A percentile compares a stretch with the other conserved stretches of the same genome.
These are phyloP conservation scores for Penicillium coffeae DNA, from an alignment of 495 filamentous ascomycete genomes.

Conservation along the genomic window DNA sequence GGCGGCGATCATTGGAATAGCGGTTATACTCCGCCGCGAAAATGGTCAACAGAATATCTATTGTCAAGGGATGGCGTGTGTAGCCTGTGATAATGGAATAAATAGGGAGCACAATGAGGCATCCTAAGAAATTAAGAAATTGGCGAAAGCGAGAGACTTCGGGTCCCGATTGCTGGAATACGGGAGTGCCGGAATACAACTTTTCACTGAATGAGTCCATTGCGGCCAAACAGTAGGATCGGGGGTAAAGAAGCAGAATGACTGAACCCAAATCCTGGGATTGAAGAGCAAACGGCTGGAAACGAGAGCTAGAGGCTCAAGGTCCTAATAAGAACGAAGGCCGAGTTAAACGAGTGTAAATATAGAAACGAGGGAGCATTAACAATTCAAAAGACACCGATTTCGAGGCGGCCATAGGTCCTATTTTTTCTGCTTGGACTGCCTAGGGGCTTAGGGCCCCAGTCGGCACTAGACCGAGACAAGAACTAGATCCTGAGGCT, in stretches of 20 bases:
- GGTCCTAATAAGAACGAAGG: conserved; percentile 6
- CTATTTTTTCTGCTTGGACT: too few species aligned
- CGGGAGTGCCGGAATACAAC: conserved; percentile 10
- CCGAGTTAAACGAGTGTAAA: conserved; percentile 2
- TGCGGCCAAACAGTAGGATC: background rate
- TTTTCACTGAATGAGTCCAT: conserved; percentile 13
- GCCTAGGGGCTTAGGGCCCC: conserved; percentile 1
- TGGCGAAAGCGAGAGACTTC: conserved; percentile 23
- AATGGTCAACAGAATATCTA: conserved; percentile 25
- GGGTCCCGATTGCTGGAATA: conserved; percentile 18
- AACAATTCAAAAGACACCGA: conserved; percentile 1
- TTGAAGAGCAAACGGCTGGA: background rate
- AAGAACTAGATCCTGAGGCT: background rate
- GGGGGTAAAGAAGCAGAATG: background rate
- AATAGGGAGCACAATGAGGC: conserved; percentile 19
- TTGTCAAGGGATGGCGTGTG: conserved; percentile 19
- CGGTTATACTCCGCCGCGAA: conserved; percentile 25
- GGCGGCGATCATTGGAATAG: conserved; percentile 18
- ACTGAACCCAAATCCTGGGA: too few species aligned
- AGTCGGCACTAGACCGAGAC: background rate
- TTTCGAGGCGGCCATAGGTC: background rate
- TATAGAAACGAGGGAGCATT: background rate
- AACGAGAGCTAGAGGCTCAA: too few species aligned
- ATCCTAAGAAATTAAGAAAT: conserved; percentile 24
- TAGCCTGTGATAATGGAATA: conserved; percentile 20